Percentiles rank a stretch among this genome's conserved stretches.
Conservation (phyloP, 371 early-diverging fungal genomes). For the Syncephalastrum contaminatum region DNA sequence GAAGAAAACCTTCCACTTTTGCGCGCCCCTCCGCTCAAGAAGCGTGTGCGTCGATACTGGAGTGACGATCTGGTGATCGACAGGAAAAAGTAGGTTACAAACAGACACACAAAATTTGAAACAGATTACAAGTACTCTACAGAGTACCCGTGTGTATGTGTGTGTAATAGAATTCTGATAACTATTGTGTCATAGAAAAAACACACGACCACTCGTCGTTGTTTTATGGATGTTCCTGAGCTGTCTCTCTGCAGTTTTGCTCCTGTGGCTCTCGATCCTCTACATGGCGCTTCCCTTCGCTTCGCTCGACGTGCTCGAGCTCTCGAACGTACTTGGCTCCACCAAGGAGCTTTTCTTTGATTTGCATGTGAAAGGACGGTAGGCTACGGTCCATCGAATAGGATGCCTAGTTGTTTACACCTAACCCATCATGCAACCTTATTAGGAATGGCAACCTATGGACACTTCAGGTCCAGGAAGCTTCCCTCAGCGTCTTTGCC, state of each 20-base stretch:
- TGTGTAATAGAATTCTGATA: no score
- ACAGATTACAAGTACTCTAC: conserved; percentile 7
- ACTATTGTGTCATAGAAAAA: no score
- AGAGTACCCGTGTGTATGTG: no score
- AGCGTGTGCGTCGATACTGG: no score
- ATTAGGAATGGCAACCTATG: conserved; percentile 23
- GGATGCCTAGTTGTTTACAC: not conserved
- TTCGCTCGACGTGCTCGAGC: conserved; percentile 30
- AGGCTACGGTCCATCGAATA: not conserved
- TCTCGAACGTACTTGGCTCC: conserved; percentile 61
- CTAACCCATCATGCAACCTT: not conserved
- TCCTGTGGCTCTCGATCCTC: conserved; percentile 16
- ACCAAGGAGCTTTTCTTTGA: conserved; percentile 60
- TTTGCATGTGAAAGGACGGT: conserved; percentile 43
- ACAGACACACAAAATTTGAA: not conserved
- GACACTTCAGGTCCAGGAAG: conserved; percentile 24
- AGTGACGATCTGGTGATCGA: no score
- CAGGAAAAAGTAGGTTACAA: no score
- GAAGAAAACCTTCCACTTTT: conserved; percentile 7
- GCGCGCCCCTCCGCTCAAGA: no score
- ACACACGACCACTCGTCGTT: no score
- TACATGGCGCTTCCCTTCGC: conserved; percentile 28
- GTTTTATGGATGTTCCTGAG: no score
- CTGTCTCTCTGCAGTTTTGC: no score
- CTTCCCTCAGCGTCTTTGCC: conserved; percentile 58